Conservation (phyloP, 1,284 basidiomycete genomes). For the Flammula alnicola region DNA sequence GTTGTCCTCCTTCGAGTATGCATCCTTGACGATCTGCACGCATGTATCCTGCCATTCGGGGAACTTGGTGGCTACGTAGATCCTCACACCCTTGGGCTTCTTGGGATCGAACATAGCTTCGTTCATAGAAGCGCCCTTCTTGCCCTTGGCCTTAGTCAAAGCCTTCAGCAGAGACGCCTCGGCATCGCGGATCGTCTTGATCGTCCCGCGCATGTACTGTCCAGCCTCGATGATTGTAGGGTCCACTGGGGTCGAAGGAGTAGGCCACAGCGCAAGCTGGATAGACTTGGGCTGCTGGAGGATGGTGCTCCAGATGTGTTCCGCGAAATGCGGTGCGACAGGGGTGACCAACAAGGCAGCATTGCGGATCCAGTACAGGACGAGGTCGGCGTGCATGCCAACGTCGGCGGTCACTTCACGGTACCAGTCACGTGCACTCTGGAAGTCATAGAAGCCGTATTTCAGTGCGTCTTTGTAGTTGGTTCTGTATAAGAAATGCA, state of each 20-base stretch:
- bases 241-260: slow-evolving; percentile 61
- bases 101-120: slow-evolving; percentile 73
- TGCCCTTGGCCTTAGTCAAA: slow-evolving; percentile 67
- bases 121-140: slow-evolving; percentile 39
- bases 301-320: slow-evolving; percentile 86
- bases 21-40: slow-evolving; percentile 76
- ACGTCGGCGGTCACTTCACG: slow-evolving; percentile 88
- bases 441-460: slow-evolving; percentile 95
- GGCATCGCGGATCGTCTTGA: slow-evolving; percentile 91
- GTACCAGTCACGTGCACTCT: slow-evolving; percentile 94
- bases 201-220: slow-evolving; percentile 82
- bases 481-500: slow-evolving; percentile 53
- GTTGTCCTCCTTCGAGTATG: slow-evolving; percentile 64
- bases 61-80: slow-evolving; percentile 92
- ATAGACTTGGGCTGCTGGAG: slow-evolving; percentile 79
- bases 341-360: slow-evolving; percentile 85
- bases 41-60: slow-evolving; percentile 93
- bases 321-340: slow-evolving; percentile 94
- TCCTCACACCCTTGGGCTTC: slow-evolving; percentile 82
- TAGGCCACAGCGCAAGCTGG: slow-evolving; percentile 85
- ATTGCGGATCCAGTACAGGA: slow-evolving; percentile 81
- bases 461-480: slow-evolving; percentile 97
- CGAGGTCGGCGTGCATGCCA: slow-evolving; percentile 89
- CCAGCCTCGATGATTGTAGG: slow-evolving; percentile 72
- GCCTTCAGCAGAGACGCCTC: slow-evolving; percentile 83